A percentile compares a stretch with the other conserved stretches of the same genome.
Conservation (phyloP, 2,329 filamentous ascomycete species). For the Madurella fahalii region DNA sequence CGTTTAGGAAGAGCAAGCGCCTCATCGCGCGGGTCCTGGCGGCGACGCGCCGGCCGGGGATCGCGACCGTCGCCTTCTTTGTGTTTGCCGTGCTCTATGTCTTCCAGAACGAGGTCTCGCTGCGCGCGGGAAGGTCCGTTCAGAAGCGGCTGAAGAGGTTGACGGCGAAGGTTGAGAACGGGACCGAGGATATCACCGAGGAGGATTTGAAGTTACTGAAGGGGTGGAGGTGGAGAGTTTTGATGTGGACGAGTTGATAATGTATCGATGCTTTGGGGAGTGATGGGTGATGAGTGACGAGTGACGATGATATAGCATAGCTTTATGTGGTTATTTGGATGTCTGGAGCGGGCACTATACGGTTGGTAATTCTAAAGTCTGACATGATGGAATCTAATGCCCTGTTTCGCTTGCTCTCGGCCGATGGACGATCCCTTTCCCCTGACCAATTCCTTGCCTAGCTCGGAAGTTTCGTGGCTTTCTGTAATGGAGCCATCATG, state of each 20-base stretch:
- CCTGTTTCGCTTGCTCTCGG: too few relatives aligned
- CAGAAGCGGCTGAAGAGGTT: slow-evolving; percentile 48
- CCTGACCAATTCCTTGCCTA: too few relatives aligned
- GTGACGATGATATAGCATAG: neutral
- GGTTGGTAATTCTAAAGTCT: too few relatives aligned
- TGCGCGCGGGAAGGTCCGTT: slow-evolving; percentile 51
- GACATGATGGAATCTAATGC: too few relatives aligned
- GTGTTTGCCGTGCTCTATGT: slow-evolving; percentile 56
- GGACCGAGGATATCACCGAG: slow-evolving; percentile 43
- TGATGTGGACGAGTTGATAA: slow-evolving; percentile 39
- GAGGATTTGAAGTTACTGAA: slow-evolving; percentile 46
- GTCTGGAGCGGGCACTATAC: neutral
- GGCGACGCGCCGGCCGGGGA: slow-evolving; percentile 40
- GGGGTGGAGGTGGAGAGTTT: slow-evolving; percentile 55
- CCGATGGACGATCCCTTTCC: too few relatives aligned
- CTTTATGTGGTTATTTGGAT: neutral
- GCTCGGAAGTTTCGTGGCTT: too few relatives aligned
- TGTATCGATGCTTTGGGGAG: slow-evolving; percentile 14
- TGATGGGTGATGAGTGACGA: slow-evolving; percentile 17
- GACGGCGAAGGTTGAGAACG: slow-evolving; percentile 43
- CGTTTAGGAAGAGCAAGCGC: slow-evolving; percentile 48
- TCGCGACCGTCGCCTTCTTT: slow-evolving; percentile 50
- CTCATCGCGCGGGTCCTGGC: slow-evolving; percentile 48
- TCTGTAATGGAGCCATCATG: too few relatives aligned
- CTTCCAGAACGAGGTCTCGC: slow-evolving; percentile 55